Evolutionary conservation across 768 basidiomycete genomes (phyloP).

Genomic region (Mycena alexandri): DNA sequence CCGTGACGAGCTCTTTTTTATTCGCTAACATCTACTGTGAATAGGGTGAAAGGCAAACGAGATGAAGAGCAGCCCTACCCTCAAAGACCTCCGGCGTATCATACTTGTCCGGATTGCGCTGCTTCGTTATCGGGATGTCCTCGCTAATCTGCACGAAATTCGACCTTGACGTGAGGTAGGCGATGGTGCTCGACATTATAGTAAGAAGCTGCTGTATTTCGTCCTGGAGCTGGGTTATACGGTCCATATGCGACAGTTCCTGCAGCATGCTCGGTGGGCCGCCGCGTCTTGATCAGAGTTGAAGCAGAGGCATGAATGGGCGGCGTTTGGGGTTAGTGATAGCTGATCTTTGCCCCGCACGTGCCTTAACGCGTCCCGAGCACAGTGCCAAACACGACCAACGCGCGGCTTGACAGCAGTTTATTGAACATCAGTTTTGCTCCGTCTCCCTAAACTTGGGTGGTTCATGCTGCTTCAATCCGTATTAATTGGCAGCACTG

Average conservation of each 20-base stretch:
- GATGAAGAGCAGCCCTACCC: conserved; percentile 53
- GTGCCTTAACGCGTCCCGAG: no score
- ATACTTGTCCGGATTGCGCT: conserved; percentile 76
- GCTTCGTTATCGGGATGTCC: conserved; percentile 86
- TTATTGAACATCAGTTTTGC: no score
- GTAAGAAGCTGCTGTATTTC: conserved; percentile 92
- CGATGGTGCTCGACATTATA: conserved; percentile 88
- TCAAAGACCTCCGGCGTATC: conserved; percentile 83
- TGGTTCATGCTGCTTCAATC: no score
- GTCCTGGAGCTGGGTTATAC: conserved; percentile 95
- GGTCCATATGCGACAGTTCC: conserved; percentile 95
- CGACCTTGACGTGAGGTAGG: conserved; percentile 82
- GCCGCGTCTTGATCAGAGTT: conserved; percentile 32
- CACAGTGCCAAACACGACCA: no score
- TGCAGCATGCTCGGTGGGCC: conserved; percentile 84
- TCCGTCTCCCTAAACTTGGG: no score
- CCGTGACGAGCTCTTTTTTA: conserved; percentile 85
- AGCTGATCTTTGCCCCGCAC: no score
- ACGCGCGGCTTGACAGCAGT: no score
- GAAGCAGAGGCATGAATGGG: conserved; percentile 15
- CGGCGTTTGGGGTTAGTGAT: no score
- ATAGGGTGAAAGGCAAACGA: neutral
- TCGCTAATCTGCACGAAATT: conserved; percentile 83
- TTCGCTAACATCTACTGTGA: conserved; percentile 66
- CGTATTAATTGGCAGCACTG: no score